Percentiles rank a stretch among this genome's conserved stretches.
These are phyloP conservation scores for Penicillium odoratum DNA, from an alignment of 495 filamentous ascomycete genomes.

Conservation along the genomic window DNA sequence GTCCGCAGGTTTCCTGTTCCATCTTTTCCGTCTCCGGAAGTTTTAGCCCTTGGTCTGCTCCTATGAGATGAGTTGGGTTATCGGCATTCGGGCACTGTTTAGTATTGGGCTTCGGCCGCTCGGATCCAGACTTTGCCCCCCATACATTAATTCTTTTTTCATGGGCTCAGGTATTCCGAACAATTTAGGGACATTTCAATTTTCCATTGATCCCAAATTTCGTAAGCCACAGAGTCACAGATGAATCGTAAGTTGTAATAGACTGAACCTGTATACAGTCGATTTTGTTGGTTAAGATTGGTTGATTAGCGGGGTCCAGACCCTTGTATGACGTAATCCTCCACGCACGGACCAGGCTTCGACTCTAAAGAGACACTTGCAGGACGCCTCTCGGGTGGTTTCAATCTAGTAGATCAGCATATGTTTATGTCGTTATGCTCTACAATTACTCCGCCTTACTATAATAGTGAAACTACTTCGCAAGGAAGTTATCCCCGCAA, in stretches of 20 bases:
- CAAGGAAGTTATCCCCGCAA: neutral
- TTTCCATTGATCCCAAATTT: neutral
- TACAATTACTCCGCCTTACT: too few species aligned
- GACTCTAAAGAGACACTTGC: neutral
- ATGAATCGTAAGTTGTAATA: neutral
- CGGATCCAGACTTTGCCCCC: neutral
- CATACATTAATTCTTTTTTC: too few species aligned
- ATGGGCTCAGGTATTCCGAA: too few species aligned
- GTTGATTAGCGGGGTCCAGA: constrained; percentile 4
- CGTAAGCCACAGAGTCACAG: neutral
- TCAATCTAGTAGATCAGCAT: neutral
- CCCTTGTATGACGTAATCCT: constrained; percentile 11
- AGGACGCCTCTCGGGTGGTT: constrained; percentile 1
- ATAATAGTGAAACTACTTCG: neutral
- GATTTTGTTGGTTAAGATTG: neutral
- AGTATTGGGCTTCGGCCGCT: neutral
- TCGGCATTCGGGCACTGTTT: neutral
- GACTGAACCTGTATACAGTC: neutral
- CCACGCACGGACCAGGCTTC: constrained; percentile 2
- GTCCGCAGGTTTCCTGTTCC: neutral
- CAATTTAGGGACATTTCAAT: neutral
- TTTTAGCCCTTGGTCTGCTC: neutral
- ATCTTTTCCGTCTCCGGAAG: neutral
- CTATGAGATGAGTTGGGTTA: neutral
- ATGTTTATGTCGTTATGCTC: too few species aligned